Base-by-base conservation (phyloP, 1,284 basidiomycete genomes). In the Leccinum angustisporum region DNA sequence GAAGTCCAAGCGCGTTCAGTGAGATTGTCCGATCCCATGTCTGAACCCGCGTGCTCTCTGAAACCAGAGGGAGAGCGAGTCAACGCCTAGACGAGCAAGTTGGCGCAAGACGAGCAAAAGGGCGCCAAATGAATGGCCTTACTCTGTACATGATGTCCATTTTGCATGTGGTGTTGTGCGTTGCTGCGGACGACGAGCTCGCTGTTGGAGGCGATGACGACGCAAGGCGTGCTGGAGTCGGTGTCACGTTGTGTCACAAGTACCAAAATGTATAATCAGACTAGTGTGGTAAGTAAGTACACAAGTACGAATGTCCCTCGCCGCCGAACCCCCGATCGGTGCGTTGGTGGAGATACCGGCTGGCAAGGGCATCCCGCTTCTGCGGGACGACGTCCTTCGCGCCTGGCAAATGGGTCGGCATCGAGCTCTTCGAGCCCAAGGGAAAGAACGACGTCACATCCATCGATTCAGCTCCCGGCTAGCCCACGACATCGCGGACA, bases 291-390 rank as follows among this genome's bases (percentile, higher is more conserved):
- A 34, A 13, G 33, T 34, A 13, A 25, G 14, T 16, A 38, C 14
- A 14, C 13, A 38, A 38, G 38, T 40, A 40, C 38, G 38, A 57
- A 46, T 58, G 14, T 11, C 50, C 25, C 5, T 30, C n/a, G n/a
- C n/a, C 34, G 2, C 62, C 55, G 81, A 83, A 21, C 77, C 80
- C 31, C 73, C 76, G 1, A 69, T 90, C 54, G 86, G 87, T 52
- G 81, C 90, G 8, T 80, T 88, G 56, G 94, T 96, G 13, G 83
- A 88, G 62, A 85, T 95, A n/a, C n/a, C n/a, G n/a, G n/a, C n/a
- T n/a, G n/a, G n/a, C n/a, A n/a, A n/a, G n/a, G n/a, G n/a, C n/a
- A n/a, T n/a, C n/a, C n/a, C n/a, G n/a, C n/a, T n/a, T n/a, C n/a
- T n/a, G n/a, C n/a, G n/a, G n/a, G n/a, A n/a, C n/a, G n/a, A n/a